Conservation (phyloP, 805 yeast species). For the Spathaspora passalidarum region DNA sequence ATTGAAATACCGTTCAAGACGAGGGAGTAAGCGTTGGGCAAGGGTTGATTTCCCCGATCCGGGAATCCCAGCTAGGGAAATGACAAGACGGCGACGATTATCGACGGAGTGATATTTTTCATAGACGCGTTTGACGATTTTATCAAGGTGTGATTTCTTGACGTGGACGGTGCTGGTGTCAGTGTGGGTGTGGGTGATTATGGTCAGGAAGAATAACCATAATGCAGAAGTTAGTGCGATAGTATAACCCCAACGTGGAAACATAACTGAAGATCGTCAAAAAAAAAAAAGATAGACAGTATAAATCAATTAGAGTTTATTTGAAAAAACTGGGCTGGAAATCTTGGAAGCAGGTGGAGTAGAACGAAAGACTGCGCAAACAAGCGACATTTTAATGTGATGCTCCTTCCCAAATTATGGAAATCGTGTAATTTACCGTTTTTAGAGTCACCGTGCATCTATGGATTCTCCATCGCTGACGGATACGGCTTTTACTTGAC, state of each 20-base stretch:
- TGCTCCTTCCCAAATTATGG: conserved; percentile 13
- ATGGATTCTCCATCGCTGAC: conserved; percentile 12
- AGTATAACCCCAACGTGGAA: background rate
- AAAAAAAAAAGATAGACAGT: background rate
- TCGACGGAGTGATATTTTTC: background rate
- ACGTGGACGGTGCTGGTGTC: background rate
- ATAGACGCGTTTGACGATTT: conserved; percentile 6
- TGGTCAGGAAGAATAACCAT: background rate
- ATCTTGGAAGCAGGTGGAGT: too few species aligned
- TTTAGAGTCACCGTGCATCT: conserved; percentile 9
- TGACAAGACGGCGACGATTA: conserved; percentile 21
- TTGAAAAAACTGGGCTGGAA: too few species aligned
- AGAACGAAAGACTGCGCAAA: background rate
- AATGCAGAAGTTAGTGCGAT: background rate
- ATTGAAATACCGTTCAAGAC: conserved; percentile 12
- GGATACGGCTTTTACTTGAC: conserved; percentile 24
- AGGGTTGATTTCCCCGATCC: conserved; percentile 84
- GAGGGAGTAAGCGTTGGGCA: conserved; percentile 42
- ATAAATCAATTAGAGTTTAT: too few species aligned
- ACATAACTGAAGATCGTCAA: background rate
- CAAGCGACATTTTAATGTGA: too few species aligned
- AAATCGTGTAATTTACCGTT: conserved; percentile 1
- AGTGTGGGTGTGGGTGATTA: background rate
- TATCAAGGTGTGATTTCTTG: conserved; percentile 8
- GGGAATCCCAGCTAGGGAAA: conserved; percentile 73